Conservation (phyloP, 192 early-diverging fungal species). For the Umbelopsis ramanniana region DNA sequence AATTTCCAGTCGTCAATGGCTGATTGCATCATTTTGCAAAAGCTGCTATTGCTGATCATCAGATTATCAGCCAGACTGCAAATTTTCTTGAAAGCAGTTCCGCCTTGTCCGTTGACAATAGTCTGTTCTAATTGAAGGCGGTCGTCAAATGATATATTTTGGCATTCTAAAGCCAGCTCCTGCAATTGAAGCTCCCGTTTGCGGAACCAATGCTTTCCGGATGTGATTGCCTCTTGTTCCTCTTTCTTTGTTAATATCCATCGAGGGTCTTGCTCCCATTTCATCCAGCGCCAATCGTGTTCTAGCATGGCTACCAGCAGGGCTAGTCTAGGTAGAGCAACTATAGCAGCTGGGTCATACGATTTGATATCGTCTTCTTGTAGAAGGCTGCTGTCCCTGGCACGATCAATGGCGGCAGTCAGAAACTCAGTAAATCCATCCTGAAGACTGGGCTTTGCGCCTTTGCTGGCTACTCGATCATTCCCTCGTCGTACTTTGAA, state of each 20-base stretch:
- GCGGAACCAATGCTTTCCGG: conserved; percentile 9
- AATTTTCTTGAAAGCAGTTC: neutral
- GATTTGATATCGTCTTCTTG: neutral
- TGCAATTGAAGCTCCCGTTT: neutral
- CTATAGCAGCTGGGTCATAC: conserved; percentile 4
- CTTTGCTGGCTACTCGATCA: neutral
- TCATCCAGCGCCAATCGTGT: neutral
- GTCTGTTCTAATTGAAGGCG: neutral
- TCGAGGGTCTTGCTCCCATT: neutral
- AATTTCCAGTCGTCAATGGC: neutral
- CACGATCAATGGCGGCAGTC: neutral
- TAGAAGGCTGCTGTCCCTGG: neutral
- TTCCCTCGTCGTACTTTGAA: too few relatives aligned
- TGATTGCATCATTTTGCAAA: conserved; percentile 13
- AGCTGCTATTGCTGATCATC: conserved; percentile 3
- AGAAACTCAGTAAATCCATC: neutral
- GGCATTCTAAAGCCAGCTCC: neutral
- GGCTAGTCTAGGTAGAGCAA: neutral
- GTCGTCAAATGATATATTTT: neutral
- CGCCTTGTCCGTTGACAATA: neutral
- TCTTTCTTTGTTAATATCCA: conserved; percentile 4
- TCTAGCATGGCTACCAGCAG: conserved; percentile 11
- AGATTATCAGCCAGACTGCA: neutral
- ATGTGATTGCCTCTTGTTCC: conserved; percentile 5
- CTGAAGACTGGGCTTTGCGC: neutral